Evolutionary conservation across 1,284 basidiomycete species (phyloP), one percentile per base, ranked within the genome.

Genomic region (Sutorius eximius): DNA sequence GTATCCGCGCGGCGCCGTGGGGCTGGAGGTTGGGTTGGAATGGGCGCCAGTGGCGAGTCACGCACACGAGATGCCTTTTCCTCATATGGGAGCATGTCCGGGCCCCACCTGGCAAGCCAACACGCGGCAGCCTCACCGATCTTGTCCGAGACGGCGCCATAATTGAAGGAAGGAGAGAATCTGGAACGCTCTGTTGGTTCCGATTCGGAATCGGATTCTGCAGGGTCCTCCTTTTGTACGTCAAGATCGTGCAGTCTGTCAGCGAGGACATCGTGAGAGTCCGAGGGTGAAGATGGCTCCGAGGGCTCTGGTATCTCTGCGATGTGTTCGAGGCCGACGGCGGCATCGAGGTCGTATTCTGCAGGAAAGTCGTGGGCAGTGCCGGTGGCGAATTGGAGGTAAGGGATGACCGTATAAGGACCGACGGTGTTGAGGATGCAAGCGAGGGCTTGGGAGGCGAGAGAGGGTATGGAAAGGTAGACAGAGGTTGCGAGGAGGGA

Each of bases 121-220:
- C 90, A 93, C 5, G 85, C 83, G 61, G 88, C 89, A 0, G 92
- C 89, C 71, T 96, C 93, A 27, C 94, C 94, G 58, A 97, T 91
- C 74, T 93, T 95, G 72, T 94, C 85, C 0, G 90, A 91, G 5
- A 92, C 79, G 22, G 83, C 78, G 22, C 94, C 95, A 66, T 95
- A 95, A 66, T 87, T 84, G 64, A 84, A 87, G 55, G 70, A 65
- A 40, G 70, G 66, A 13, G 64, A 51, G 36, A n/a, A 46, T 18
- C 27, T 51, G 11, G 44, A 55, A 12, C 29, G 42, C 2, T 57
- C 57, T 42, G 63, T 42, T 16, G 55, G 51, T 15, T 69, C 63
- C 11, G 67, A 69, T 36, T 65, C 67, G 5, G 61, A 58, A 29
- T 71, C 67, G 5, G 67, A 66, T 30, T 73, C 69, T 15, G 72